A percentile compares a stretch with the other conserved stretches of the same genome.
Evolutionary conservation across 129 eudicot species (phyloP).

Genomic region (Flaveria bidentis): DNA sequence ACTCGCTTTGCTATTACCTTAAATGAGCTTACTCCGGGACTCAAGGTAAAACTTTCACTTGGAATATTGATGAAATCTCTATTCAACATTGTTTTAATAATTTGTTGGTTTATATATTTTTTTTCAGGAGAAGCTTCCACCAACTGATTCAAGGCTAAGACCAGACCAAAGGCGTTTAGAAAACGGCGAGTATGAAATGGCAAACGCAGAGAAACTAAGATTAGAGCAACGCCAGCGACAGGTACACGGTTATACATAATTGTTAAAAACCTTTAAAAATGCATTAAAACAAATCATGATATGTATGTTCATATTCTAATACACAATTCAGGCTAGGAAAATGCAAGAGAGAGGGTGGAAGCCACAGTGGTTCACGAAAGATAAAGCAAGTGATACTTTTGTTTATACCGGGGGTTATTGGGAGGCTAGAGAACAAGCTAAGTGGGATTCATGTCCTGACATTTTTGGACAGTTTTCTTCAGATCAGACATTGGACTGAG

Average conservation of each 20-base stretch:
- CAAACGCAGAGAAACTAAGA: constrained; percentile 86
- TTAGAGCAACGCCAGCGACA: constrained; percentile 92
- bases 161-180: constrained; percentile 96
- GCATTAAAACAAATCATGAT: not conserved
- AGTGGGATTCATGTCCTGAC: constrained; percentile 89
- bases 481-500: constrained; percentile 61
- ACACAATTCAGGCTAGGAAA: constrained; percentile 66
- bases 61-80: not conserved
- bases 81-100: not conserved
- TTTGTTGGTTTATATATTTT: not conserved
- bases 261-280: not conserved
- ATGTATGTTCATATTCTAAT: not conserved
- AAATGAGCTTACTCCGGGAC: constrained; percentile 84
- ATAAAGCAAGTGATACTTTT: constrained; percentile 59
- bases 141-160: constrained; percentile 94
- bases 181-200: constrained; percentile 91
- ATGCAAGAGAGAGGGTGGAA: constrained; percentile 99
- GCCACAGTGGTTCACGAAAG: constrained; percentile 90
- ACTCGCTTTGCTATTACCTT: constrained; percentile 91
- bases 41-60: constrained; percentile 47
- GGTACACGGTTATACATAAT: constrained; percentile 42
- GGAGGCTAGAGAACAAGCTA: constrained; percentile 83
- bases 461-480: constrained; percentile 77
- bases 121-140: constrained; percentile 83
- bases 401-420: constrained; percentile 89